Evolutionary conservation across 73 alveolate genomes (phyloP).

Genomic region (Symbiodinium natans): DNA sequence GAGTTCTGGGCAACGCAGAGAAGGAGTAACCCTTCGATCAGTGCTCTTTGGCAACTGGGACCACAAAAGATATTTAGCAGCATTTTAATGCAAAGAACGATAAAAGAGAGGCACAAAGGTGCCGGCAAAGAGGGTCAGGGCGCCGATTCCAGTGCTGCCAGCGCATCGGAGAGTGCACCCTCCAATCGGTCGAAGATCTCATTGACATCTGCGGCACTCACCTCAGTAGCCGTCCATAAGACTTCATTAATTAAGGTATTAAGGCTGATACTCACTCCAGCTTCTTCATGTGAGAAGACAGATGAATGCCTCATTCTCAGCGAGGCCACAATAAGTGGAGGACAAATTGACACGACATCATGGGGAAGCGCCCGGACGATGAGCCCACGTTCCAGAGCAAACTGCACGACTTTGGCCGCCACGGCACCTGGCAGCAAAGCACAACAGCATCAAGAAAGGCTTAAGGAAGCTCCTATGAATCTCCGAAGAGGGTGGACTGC

Average conservation of each 20-base stretch:
- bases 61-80: neutral
- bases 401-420: slow-evolving; percentile 11
- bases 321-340: neutral
- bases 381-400: neutral
- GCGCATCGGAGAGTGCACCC: neutral
- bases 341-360: neutral
- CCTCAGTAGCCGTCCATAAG: neutral
- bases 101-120: too few species aligned
- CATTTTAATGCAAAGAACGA: too few species aligned
- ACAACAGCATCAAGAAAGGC: too few species aligned
- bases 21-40: neutral
- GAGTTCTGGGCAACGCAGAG: neutral
- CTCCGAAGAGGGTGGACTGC: too few species aligned
- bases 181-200: neutral
- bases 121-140: too few species aligned
- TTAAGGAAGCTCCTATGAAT: too few species aligned
- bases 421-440: neutral
- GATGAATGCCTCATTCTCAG: too few species aligned
- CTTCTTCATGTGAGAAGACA: too few species aligned
- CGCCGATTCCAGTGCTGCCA: neutral
- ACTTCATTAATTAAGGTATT: too few species aligned
- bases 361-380: neutral
- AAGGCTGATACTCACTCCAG: too few species aligned
- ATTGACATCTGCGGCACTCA: neutral
- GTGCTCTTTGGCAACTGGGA: slow-evolving; percentile 2